These are phyloP conservation scores for Penicillium riverlandense DNA, from an alignment of 495 filamentous ascomycete genomes.

Conservation along the genomic window DNA sequence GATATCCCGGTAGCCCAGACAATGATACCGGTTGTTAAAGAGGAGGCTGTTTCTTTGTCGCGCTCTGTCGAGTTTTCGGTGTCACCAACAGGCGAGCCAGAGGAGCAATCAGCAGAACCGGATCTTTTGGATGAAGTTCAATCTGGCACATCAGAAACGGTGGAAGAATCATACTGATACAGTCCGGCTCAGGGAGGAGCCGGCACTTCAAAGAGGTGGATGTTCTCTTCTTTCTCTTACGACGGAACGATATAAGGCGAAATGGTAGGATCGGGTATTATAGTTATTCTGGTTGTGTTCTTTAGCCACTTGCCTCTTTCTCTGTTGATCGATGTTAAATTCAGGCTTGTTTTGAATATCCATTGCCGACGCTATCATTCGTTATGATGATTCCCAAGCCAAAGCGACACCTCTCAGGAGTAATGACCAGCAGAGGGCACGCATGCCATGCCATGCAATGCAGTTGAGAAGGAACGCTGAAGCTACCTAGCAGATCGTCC, in stretches of 20 bases:
- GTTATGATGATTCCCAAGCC: too few species aligned
- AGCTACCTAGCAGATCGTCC: too few species aligned
- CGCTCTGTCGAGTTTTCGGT: neutral
- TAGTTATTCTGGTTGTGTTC: neutral
- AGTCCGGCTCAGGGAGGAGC: too few species aligned
- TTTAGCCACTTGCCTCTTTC: neutral
- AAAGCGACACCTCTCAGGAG: too few species aligned
- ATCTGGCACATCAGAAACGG: neutral
- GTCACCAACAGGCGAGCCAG: neutral
- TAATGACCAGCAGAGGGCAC: too few species aligned
- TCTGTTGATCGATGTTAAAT: neutral
- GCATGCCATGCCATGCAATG: too few species aligned
- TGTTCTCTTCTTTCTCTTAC: constrained; percentile 3
- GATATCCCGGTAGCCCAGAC: neutral
- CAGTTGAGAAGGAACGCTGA: too few species aligned
- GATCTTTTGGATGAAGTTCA: too few species aligned
- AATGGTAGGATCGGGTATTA: constrained; percentile 1
- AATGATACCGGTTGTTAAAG: neutral
- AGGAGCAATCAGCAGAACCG: neutral
- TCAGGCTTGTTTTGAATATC: neutral
- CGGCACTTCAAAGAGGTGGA: too few species aligned
- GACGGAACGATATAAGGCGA: constrained; percentile 18
- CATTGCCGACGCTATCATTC: too few species aligned
- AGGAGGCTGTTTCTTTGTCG: neutral
- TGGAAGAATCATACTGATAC: neutral